These are phyloP conservation scores for Pleurotus salmoneostramineus DNA, from an alignment of 768 basidiomycete genomes.

Conservation along the genomic window DNA sequence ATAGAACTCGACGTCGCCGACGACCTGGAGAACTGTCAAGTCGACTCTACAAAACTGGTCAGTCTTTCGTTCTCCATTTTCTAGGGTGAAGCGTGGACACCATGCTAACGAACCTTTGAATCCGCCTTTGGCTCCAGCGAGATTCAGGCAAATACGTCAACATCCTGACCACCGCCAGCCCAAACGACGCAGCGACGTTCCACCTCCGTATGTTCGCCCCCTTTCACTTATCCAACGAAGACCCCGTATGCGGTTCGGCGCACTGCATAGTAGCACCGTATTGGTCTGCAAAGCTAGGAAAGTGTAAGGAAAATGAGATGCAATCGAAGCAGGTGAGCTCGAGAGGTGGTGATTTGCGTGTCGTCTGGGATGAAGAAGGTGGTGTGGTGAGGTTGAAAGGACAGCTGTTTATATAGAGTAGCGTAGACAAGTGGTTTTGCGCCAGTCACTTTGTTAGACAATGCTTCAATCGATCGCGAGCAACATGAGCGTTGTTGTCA, in stretches of 20 bases:
- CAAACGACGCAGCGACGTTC: constrained; percentile 27
- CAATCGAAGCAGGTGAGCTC: constrained; percentile 47
- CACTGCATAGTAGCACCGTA: constrained; percentile 48
- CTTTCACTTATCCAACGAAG: constrained; percentile 29
- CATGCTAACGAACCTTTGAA: no score
- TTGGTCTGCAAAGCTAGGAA: constrained; percentile 35
- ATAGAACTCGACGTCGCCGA: constrained; percentile 37
- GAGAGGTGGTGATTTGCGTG: constrained; percentile 41
- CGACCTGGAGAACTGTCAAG: constrained; percentile 24
- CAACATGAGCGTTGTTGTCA: no score
- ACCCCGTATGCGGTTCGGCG: constrained; percentile 51
- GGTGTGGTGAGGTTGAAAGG: constrained; percentile 30
- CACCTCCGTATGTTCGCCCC: constrained; percentile 51
- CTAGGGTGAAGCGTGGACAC: no score
- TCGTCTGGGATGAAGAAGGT: constrained; percentile 31
- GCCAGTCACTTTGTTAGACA: no score
- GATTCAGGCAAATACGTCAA: constrained; percentile 33
- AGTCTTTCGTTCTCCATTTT: no score
- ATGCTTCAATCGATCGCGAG: no score
- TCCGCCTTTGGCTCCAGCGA: no score
- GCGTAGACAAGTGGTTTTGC: no score
- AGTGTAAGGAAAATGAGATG: constrained; percentile 27
- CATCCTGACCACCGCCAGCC: constrained; percentile 32
- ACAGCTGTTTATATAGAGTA: constrained; percentile 15
- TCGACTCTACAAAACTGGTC: constrained; percentile 31